Evolutionary conservation across 2,329 filamentous ascomycete species (phyloP), one percentile per base, ranked within the genome.

Genomic region (Fusarium pininemorale): DNA sequence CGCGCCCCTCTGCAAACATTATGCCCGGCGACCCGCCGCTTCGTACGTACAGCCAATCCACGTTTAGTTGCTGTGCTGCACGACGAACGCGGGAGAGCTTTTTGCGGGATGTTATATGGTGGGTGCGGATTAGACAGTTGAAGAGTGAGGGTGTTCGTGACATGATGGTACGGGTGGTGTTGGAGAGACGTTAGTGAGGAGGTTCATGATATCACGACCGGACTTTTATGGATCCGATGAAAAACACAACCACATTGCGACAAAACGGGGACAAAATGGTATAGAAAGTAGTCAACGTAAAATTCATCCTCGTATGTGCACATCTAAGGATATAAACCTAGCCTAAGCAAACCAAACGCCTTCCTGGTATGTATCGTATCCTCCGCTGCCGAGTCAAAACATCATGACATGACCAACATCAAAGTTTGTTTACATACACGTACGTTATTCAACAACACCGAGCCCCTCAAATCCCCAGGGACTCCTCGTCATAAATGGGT

Each of bases 21-120:
- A 95, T 90, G 4, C 93, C 93, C 0, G 93, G 93, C 30, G 88
- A 88, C 5, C 90, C 90, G 16, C 93, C 92, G 70, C 88, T 90
- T 32, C 92, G 88, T 3, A 94, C 84, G 7, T 95, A 83, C 3
- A 92, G 89, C 63, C 70, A 77, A 73, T 89, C 91, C 57, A 91
- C 88, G 63, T 90, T 83, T 73, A 89, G 84, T 53, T 88, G 85
- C 38, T 88, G 85, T 12, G 91, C 90, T 7, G 89, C 87, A 80
- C 92, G 92, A 57, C 86, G 89, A 28, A 95, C 86, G 63, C 82
- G 83, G 13, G 84, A 82, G 2, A 88, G 82, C 79, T 95, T 95
- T 80, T 94, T 94, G 73, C 92, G 91, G 0, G 92, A 94, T 8
- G 92, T 95, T 78, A 95, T 94, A 81, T 95, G 93, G 76, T 95